phyloP scores from a whole-genome alignment of 495 filamentous ascomycete genomes.

The Cercophora sp. region DNA sequence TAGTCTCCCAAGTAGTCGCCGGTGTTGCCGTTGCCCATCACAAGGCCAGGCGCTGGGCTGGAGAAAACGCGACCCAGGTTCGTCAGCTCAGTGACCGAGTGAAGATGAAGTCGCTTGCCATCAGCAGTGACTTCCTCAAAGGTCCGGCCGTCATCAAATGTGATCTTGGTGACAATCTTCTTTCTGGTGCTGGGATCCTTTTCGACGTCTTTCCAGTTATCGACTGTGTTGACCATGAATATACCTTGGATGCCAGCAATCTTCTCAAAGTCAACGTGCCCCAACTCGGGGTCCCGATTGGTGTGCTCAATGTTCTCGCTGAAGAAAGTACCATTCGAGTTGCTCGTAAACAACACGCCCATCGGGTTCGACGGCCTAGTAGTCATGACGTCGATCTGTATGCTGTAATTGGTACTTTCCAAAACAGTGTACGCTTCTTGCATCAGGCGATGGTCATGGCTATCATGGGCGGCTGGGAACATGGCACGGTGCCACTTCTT shows the following conservation, averaged over 20 bases:
- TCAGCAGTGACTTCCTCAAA: constrained; percentile 52
- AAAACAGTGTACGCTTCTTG: constrained; percentile 89
- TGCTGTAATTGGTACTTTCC: constrained; percentile 94
- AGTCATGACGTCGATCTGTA: constrained; percentile 90
- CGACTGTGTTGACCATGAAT: constrained; percentile 80
- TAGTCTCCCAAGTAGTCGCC: constrained; percentile 62
- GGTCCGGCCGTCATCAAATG: constrained; percentile 86
- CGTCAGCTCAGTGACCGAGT: constrained; percentile 77
- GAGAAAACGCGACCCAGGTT: constrained; percentile 88
- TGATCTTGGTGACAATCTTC: constrained; percentile 73
- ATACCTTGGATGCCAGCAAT: constrained; percentile 85
- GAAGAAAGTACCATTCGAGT: constrained; percentile 95
- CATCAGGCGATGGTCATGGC: constrained; percentile 64
- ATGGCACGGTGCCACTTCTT: constrained; percentile 85
- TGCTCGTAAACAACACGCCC: constrained; percentile 86
- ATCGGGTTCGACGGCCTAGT: constrained; percentile 59
- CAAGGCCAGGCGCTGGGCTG: constrained; percentile 83
- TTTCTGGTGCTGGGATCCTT: constrained; percentile 48
- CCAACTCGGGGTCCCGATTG: constrained; percentile 66
- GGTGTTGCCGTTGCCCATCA: constrained; percentile 90
- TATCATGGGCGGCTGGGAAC: constrained; percentile 51
- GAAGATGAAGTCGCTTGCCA: constrained; percentile 73
- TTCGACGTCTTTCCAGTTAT: constrained; percentile 76
- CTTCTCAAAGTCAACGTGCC: constrained; percentile 90
- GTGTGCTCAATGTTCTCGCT: constrained; percentile 85